Evolutionary conservation across 2,329 filamentous ascomycete species (phyloP).

Genomic region (Fusarium sacchari): DNA sequence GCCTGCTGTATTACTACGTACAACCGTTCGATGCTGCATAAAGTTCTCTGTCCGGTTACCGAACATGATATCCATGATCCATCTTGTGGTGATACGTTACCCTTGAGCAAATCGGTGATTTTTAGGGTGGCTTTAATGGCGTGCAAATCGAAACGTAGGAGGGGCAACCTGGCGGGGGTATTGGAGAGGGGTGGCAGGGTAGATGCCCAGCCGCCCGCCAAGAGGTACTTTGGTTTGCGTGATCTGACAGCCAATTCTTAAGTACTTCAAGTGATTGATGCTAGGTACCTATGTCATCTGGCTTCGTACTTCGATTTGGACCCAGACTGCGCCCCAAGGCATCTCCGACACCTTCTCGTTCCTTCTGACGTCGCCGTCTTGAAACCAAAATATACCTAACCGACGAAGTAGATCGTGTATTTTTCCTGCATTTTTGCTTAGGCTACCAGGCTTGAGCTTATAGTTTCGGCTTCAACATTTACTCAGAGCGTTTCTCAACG

Average conservation of each 20-base stretch:
- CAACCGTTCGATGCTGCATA: conserved; percentile 15
- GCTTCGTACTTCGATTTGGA: conserved; percentile 24
- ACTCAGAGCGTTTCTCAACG: conserved; percentile 3
- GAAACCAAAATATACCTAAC: conserved; percentile 21
- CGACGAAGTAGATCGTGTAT: conserved; percentile 17
- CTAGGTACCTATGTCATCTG: conserved; percentile 46
- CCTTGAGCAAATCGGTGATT: conserved; percentile 33
- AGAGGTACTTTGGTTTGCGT: conserved; percentile 14
- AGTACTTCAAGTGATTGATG: conserved; percentile 13
- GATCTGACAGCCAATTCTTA: not conserved
- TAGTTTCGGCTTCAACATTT: conserved; percentile 2
- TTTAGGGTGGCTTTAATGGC: conserved; percentile 26
- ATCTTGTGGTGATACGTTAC: conserved; percentile 17
- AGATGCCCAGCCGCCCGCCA: conserved; percentile 20
- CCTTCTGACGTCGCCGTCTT: conserved; percentile 39
- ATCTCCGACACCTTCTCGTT: conserved; percentile 32
- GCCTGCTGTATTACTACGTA: conserved; percentile 18
- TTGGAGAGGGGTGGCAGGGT: conserved; percentile 17
- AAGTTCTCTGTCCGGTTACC: conserved; percentile 13
- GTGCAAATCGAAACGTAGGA: conserved; percentile 38
- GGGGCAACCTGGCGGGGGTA: conserved; percentile 43
- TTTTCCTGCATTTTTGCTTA: conserved; percentile 19
- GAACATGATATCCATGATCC: conserved; percentile 9
- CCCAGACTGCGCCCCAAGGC: conserved; percentile 42
- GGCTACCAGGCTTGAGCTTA: not conserved